phyloP scores from a whole-genome alignment of 257 asterid genomes.

The Solanum paucissectum region DNA sequence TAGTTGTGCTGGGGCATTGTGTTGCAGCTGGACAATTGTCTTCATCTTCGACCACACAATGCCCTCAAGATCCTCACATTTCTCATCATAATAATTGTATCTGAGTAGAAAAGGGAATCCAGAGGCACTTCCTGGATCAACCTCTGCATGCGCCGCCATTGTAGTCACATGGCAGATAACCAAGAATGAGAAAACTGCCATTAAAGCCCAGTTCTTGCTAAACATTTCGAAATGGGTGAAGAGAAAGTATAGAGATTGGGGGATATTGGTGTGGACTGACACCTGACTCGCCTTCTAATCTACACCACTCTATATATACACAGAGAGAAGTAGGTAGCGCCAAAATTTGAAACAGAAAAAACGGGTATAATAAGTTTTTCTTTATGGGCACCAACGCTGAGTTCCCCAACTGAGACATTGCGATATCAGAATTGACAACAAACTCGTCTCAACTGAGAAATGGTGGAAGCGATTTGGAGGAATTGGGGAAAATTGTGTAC shows the following conservation, averaged over 20 bases:
- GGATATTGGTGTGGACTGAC: background rate
- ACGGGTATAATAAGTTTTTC: background rate
- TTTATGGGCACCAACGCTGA: background rate
- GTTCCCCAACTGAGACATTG: background rate
- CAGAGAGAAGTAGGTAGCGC: background rate
- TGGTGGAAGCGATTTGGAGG: background rate
- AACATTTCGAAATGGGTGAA: background rate
- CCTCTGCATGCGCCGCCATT: background rate
- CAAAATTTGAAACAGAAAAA: background rate
- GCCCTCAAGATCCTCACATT: background rate
- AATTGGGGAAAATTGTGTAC: background rate
- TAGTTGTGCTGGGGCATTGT: constrained; percentile 17
- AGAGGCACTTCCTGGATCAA: background rate
- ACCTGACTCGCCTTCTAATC: background rate
- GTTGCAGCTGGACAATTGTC: background rate
- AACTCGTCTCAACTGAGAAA: background rate
- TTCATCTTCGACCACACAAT: background rate
- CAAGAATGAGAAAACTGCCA: background rate
- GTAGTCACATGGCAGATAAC: background rate
- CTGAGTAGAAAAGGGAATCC: background rate
- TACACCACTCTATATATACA: background rate
- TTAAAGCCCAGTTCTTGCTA: background rate
- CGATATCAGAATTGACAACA: background rate
- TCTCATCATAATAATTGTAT: background rate
- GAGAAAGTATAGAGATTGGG: background rate